phyloP scores from a whole-genome alignment of 148 eudicot genomes.

The Spergularia marina region DNA sequence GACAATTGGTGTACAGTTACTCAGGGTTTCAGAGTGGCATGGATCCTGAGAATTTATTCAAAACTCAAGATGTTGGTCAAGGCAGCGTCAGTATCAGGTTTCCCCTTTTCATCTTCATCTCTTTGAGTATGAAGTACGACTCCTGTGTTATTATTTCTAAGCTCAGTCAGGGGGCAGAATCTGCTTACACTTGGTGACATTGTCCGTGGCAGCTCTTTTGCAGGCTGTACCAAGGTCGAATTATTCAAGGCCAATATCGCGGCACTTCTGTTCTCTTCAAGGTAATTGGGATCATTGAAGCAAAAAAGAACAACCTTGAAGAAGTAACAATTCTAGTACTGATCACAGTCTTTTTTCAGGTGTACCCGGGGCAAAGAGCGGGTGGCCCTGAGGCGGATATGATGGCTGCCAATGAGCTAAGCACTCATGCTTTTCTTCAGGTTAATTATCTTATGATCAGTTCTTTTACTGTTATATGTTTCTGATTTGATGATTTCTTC shows the following conservation, averaged over 20 bases:
- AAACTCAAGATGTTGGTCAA: conserved; percentile 80
- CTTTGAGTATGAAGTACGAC: too few relatives aligned
- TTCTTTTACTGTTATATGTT: neutral
- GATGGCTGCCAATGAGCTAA: conserved; percentile 98
- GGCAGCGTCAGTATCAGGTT: conserved; percentile 86
- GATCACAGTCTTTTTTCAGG: conserved; percentile 30
- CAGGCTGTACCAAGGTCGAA: conserved; percentile 92
- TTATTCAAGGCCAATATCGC: conserved; percentile 71
- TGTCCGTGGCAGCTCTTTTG: conserved; percentile 51
- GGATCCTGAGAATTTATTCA: conserved; percentile 43
- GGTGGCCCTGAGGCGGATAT: conserved; percentile 88
- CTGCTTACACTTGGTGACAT: conserved; percentile 22
- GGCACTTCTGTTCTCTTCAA: conserved; percentile 80
- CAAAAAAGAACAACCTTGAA: too few relatives aligned
- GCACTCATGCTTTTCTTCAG: conserved; percentile 74
- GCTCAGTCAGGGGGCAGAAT: too few relatives aligned
- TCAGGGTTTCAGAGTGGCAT: conserved; percentile 57
- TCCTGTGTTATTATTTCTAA: too few relatives aligned
- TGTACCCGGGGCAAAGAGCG: conserved; percentile 86
- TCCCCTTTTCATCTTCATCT: conserved; percentile 12
- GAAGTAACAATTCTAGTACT: too few relatives aligned
- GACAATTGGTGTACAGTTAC: conserved; percentile 39
- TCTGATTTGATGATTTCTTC: neutral
- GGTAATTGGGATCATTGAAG: conserved; percentile 31
- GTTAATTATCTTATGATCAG: conserved; percentile 16